phyloP scores from a whole-genome alignment of 495 filamentous ascomycete genomes.

The Podospora appendiculata region DNA sequence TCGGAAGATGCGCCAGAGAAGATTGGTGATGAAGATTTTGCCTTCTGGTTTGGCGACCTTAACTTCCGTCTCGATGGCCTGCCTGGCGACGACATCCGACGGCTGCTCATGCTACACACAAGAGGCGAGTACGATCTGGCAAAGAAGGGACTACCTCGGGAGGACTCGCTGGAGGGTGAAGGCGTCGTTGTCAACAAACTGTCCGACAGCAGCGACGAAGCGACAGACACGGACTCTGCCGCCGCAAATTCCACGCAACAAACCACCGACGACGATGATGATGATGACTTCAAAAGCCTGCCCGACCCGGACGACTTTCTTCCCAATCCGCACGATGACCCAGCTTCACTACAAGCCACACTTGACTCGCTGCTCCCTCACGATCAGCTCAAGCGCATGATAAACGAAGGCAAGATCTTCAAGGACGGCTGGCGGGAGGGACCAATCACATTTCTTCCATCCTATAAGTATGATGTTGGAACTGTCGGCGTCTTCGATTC shows the following conservation, averaged over 20 bases:
- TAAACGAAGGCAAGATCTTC: constrained; percentile 67
- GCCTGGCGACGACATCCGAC: constrained; percentile 82
- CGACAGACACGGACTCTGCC: constrained; percentile 13
- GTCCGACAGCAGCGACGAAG: constrained; percentile 29
- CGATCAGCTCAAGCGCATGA: constrained; percentile 76
- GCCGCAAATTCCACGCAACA: constrained; percentile 5
- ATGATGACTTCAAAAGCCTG: constrained; percentile 30
- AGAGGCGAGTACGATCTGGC: constrained; percentile 62
- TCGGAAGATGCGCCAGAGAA: constrained; percentile 48
- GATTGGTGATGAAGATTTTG: constrained; percentile 88
- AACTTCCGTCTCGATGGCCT: constrained; percentile 90
- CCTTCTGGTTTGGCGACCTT: constrained; percentile 94
- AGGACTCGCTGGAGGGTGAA: constrained; percentile 32
- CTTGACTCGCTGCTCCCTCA: constrained; percentile 79
- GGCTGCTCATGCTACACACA: constrained; percentile 75
- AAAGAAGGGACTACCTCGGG: constrained; percentile 24
- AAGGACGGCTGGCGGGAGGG: constrained; percentile 91
- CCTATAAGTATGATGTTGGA: constrained; percentile 96
- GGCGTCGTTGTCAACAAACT: constrained; percentile 28
- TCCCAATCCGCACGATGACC: constrained; percentile 43
- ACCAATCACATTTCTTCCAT: constrained; percentile 78
- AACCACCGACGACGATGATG: constrained; percentile 18
- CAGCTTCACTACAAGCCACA: constrained; percentile 67
- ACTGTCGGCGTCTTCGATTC: constrained; percentile 89
- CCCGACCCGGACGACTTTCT: constrained; percentile 50